Percentiles rank a stretch among this genome's conserved stretches.
phyloP scores from a whole-genome alignment of 345 rosid genomes.

The Physaria fendleri region DNA sequence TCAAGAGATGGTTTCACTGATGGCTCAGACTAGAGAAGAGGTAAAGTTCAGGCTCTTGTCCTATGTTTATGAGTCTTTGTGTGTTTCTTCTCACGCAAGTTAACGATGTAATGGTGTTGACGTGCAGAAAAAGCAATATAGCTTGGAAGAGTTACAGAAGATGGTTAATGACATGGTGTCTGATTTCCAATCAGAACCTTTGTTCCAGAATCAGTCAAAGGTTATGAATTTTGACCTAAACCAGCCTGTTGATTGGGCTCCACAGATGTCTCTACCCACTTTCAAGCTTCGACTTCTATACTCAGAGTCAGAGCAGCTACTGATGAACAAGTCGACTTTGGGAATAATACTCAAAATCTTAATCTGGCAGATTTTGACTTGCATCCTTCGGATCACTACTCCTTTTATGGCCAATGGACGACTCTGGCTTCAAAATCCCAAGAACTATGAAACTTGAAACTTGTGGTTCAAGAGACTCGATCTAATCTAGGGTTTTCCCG shows the following conservation, averaged over 20 bases:
- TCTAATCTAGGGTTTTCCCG: background rate
- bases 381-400: background rate
- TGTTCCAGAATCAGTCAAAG: slow-evolving; percentile 7
- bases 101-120: background rate
- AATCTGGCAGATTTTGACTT: background rate
- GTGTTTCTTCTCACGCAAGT: background rate
- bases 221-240: slow-evolving; percentile 18
- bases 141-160: slow-evolving; percentile 80
- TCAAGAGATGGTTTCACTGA: slow-evolving; percentile 84
- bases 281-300: slow-evolving; percentile 2
- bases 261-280: slow-evolving; percentile 23
- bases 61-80: too few relatives aligned
- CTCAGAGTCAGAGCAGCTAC: slow-evolving; percentile 28
- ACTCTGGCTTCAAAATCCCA: background rate
- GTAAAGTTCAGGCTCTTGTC: slow-evolving; percentile 19
- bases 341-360: background rate
- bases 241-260: slow-evolving; percentile 22
- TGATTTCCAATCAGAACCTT: slow-evolving; percentile 29
- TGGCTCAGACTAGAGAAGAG: slow-evolving; percentile 63
- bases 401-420: background rate
- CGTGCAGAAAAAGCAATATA: slow-evolving; percentile 51
- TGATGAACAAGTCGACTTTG: slow-evolving; percentile 9
- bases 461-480: background rate
- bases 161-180: slow-evolving; percentile 77
- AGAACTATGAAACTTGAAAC: too few relatives aligned